phyloP scores from a whole-genome alignment of 257 asterid species.

The Dorcoceras hygrometricum region DNA sequence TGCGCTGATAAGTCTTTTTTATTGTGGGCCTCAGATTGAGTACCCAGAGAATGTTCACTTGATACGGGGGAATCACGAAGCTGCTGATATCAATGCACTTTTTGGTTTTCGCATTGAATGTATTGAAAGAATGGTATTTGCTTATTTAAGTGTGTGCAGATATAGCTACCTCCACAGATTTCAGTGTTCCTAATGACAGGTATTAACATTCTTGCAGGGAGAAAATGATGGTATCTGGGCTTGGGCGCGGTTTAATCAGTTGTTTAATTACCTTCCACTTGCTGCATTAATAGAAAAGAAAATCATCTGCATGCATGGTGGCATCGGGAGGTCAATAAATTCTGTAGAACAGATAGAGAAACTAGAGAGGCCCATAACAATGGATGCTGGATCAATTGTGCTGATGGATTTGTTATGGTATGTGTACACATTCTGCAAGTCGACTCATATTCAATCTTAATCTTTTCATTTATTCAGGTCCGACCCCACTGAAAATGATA shows the following conservation, averaged over 20 bases:
- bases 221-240: constrained; percentile 99
- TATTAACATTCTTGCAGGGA: constrained; percentile 54
- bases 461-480: constrained; percentile 64
- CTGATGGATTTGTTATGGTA: constrained; percentile 98
- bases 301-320: constrained; percentile 99
- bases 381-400: constrained; percentile 97
- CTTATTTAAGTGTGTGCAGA: constrained; percentile 9
- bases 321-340: constrained; percentile 94
- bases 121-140: constrained; percentile 92
- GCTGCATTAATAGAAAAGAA: constrained; percentile 98
- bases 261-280: constrained; percentile 90
- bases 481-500: constrained; percentile 98
- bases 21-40: constrained; percentile 61
- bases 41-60: constrained; percentile 92
- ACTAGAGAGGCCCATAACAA: constrained; percentile 97
- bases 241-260: constrained; percentile 96
- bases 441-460: constrained; percentile 13
- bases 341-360: constrained; percentile 95
- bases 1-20: constrained; percentile 23
- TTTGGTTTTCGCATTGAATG: constrained; percentile 99
- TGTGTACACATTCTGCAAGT: constrained; percentile 15
- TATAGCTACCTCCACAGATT: not conserved
- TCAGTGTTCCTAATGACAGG: constrained; percentile 30
- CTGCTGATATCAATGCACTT: too few species aligned
- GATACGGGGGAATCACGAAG: constrained; percentile 99